phyloP scores from a whole-genome alignment of 306 rosid species.

The Prosopis cineraria region DNA sequence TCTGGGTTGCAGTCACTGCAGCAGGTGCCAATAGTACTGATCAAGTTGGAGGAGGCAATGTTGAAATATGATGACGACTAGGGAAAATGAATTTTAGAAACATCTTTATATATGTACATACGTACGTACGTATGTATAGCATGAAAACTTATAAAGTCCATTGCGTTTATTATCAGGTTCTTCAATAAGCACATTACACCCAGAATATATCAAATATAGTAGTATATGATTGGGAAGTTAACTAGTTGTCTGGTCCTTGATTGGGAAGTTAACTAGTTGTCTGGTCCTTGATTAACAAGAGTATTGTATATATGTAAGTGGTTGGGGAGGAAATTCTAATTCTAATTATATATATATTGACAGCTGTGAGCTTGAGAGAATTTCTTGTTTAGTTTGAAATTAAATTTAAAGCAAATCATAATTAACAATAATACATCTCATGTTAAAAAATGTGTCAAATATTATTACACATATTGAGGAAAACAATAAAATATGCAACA shows the following conservation, averaged over 20 bases:
- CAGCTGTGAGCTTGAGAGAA: background rate
- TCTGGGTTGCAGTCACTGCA: conserved; percentile 66
- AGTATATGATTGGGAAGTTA: background rate
- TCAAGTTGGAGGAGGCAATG: conserved; percentile 9
- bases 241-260: background rate
- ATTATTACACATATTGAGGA: too few species aligned
- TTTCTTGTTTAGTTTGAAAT: background rate
- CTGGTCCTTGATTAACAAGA: conserved; percentile 8
- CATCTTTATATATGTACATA: background rate
- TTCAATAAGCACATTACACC: background rate
- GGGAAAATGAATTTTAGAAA: background rate
- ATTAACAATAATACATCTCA: too few species aligned
- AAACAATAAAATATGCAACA: too few species aligned
- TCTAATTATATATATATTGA: background rate
- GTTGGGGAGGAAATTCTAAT: background rate
- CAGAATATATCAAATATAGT: background rate
- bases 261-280: background rate
- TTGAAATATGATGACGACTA: conserved; percentile 24
- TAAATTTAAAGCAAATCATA: too few species aligned
- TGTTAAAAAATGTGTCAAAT: too few species aligned
- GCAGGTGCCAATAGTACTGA: conserved; percentile 39
- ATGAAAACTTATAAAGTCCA: background rate
- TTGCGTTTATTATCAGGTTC: background rate
- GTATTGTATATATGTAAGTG: too few species aligned
- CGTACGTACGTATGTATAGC: too few species aligned